Evolutionary conservation across 176 grass and related monocot species (phyloP).

Genomic region (Oryza meyeriana): DNA sequence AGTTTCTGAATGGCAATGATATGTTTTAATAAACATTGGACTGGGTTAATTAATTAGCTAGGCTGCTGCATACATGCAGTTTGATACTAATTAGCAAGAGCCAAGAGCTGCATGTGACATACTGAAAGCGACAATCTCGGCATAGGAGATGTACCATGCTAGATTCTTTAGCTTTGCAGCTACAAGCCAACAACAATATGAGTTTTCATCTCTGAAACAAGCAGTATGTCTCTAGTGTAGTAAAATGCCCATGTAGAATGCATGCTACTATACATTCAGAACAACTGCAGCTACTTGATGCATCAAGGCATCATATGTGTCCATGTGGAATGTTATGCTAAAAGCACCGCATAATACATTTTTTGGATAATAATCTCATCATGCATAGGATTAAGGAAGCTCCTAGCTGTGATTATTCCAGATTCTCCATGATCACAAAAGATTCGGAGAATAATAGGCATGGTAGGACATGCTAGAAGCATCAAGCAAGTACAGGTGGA

Average conservation of each 20-base stretch:
- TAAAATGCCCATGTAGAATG: not conserved
- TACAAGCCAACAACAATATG: not conserved
- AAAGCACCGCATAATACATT: not conserved
- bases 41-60: not conserved
- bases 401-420: not conserved
- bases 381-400: not conserved
- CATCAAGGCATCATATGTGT: not conserved
- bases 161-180: conserved; percentile 14
- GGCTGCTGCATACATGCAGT: not conserved
- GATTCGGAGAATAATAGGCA: not conserved
- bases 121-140: not conserved
- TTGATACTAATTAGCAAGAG: not conserved
- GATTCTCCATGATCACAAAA: not conserved
- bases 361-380: too few relatives aligned
- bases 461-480: not conserved
- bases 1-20: not conserved
- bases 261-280: not conserved
- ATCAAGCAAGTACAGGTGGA: conserved; percentile 3
- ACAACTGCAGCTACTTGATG: not conserved
- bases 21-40: not conserved
- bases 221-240: not conserved
- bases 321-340: not conserved
- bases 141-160: not conserved
- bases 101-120: not conserved
- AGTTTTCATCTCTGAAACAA: not conserved